Evolutionary conservation across 306 rosid species (phyloP).

Genomic region (Lathyrus oleraceus): DNA sequence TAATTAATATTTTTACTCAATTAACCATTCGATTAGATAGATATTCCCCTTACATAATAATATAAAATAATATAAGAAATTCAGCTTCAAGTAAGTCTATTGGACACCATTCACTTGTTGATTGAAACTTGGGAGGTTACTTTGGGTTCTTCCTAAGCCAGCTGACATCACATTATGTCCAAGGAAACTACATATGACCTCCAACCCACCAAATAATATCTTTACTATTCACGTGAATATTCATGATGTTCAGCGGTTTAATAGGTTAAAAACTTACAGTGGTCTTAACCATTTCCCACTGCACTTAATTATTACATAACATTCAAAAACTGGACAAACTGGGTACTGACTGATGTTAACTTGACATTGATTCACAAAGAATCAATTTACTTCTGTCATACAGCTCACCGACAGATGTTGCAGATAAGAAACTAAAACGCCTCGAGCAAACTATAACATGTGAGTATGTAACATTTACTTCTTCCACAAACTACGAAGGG

Average conservation of each 20-base stretch:
- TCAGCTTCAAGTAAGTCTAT: not conserved
- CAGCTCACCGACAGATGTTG: not conserved
- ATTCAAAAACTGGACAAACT: not conserved
- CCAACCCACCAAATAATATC: not conserved
- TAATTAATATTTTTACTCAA: too few relatives aligned
- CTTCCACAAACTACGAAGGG: not conserved
- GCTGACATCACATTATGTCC: not conserved
- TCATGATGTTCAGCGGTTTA: not conserved
- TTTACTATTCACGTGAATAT: not conserved
- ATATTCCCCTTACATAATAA: too few relatives aligned
- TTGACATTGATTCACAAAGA: not conserved
- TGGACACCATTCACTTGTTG: not conserved
- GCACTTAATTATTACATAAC: not conserved
- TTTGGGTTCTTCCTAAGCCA: not conserved
- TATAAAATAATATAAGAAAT: too few relatives aligned
- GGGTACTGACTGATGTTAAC: not conserved
- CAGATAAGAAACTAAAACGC: not conserved
- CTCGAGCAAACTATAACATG: not conserved
- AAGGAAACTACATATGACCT: not conserved
- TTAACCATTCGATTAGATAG: too few relatives aligned
- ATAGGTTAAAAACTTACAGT: not conserved
- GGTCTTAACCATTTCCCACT: not conserved
- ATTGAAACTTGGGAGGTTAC: not conserved
- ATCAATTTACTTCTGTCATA: not conserved
- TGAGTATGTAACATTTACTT: constrained; percentile 3